Conservation (phyloP, 139 green algal species). For the Chlorella sp. region DNA sequence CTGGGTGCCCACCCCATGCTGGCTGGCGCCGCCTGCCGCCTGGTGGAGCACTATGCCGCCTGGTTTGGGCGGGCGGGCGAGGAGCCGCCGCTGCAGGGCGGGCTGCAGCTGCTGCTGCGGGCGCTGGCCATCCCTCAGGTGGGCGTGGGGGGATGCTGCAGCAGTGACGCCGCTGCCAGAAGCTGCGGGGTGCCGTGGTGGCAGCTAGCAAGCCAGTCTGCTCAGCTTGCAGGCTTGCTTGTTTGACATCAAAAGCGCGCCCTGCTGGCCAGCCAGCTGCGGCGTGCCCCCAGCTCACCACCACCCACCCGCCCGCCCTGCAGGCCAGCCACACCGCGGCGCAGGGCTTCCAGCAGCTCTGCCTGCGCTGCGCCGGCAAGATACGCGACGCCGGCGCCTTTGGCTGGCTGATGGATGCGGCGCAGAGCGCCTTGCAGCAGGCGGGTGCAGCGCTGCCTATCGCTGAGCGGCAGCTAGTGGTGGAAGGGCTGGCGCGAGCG, state of each 20-base stretch:
- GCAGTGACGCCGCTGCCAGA: too few relatives aligned
- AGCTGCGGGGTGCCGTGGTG: too few relatives aligned
- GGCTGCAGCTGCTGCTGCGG: conserved; percentile 25
- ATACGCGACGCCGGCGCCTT: conserved; percentile 15
- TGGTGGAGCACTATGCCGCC: conserved; percentile 60
- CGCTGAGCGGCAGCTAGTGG: conserved; percentile 52
- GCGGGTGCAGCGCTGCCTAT: conserved; percentile 28
- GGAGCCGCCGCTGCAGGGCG: conserved; percentile 26
- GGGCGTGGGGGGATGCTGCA: neutral
- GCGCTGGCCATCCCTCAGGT: conserved; percentile 5
- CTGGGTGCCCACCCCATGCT: conserved; percentile 27
- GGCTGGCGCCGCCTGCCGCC: conserved; percentile 36
- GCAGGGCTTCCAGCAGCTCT: conserved; percentile 61
- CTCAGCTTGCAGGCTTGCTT: neutral
- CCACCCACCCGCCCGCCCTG: neutral
- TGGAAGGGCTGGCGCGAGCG: conserved; percentile 69
- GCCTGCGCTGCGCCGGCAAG: conserved; percentile 52
- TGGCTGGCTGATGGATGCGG: conserved; percentile 26
- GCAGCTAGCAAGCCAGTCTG: neutral
- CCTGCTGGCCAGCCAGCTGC: conserved; percentile 25
- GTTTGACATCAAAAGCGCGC: neutral
- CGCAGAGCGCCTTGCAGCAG: conserved; percentile 38
- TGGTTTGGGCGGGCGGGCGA: conserved; percentile 59
- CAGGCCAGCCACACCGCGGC: conserved; percentile 34
- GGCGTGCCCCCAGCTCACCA: conserved; percentile 31